phyloP scores from a whole-genome alignment of 805 yeast genomes.

The Soucietia sequanensis region DNA sequence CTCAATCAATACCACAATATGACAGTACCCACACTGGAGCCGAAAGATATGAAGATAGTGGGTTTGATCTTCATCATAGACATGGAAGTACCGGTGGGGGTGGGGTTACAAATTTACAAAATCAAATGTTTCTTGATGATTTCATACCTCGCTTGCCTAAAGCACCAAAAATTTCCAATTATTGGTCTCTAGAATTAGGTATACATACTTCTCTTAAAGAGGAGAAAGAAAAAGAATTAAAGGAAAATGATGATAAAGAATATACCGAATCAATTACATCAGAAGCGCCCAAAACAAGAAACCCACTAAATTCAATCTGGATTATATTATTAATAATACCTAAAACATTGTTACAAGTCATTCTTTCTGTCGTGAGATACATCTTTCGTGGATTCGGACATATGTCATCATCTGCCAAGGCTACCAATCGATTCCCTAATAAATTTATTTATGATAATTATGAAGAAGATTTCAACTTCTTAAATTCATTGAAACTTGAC shows the following conservation, averaged over 20 bases:
- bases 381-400: conserved; percentile 14
- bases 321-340: conserved; percentile 58
- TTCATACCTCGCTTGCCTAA: conserved; percentile 38
- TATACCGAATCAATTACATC: background rate
- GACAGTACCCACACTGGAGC: too few species aligned
- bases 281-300: conserved; percentile 2
- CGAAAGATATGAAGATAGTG: conserved; percentile 10
- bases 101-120: conserved; percentile 23
- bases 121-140: conserved; percentile 22
- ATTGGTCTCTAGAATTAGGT: conserved; percentile 45
- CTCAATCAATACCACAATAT: too few species aligned
- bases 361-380: conserved; percentile 33
- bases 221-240: conserved; percentile 5
- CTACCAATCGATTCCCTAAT: conserved; percentile 19
- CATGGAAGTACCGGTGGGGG: conserved; percentile 2
- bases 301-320: conserved; percentile 36
- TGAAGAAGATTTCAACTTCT: conserved; percentile 16
- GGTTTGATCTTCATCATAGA: conserved; percentile 3
- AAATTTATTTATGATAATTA: conserved; percentile 26
- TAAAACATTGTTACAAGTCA: conserved; percentile 41
- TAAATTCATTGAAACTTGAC: conserved; percentile 3
- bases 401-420: conserved; percentile 1
- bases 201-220: conserved; percentile 31
- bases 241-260: conserved; percentile 3
- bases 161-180: conserved; percentile 38